Conservation (phyloP, 1,139 yeast genomes). For the Candida tetrigidarum region DNA sequence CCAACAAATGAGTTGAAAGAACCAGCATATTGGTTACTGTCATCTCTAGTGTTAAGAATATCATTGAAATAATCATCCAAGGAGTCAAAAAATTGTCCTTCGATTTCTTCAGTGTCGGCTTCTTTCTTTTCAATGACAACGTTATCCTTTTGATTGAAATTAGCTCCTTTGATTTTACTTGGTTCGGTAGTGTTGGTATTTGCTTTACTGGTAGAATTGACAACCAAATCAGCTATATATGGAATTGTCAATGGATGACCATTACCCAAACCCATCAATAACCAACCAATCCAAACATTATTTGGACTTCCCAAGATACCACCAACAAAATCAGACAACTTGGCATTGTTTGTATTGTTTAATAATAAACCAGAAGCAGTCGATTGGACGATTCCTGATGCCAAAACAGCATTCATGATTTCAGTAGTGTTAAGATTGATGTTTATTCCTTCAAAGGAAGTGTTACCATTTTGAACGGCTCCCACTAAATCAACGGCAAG, state of each 20-base stretch:
- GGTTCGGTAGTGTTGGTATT: constrained; percentile 16
- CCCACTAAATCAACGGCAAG: constrained; percentile 16
- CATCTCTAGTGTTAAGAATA: constrained; percentile 24
- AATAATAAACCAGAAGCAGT: constrained; percentile 29
- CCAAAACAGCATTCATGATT: constrained; percentile 22
- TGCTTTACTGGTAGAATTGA: constrained; percentile 26
- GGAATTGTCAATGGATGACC: constrained; percentile 34
- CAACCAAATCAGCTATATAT: constrained; percentile 31
- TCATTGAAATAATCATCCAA: constrained; percentile 32
- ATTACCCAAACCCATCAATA: constrained; percentile 36
- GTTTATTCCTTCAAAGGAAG: constrained; percentile 44
- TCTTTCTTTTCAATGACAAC: constrained; percentile 1
- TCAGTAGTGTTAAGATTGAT: constrained; percentile 27
- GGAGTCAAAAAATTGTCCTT: constrained; percentile 20
- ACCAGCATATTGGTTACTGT: constrained; percentile 27
- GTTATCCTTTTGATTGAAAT: constrained; percentile 1
- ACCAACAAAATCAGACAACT: constrained; percentile 31
- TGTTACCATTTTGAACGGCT: constrained; percentile 32
- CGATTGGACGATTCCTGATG: constrained; percentile 32
- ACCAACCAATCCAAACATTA: constrained; percentile 31
- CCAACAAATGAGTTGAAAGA: constrained; percentile 37
- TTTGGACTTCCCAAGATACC: constrained; percentile 23
- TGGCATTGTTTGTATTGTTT: constrained; percentile 33
- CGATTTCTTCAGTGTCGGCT: constrained; percentile 2
- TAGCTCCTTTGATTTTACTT: constrained; percentile 14